Evolutionary conservation across 2,329 filamentous ascomycete genomes (phyloP).

Genomic region (Venturia pyrina): DNA sequence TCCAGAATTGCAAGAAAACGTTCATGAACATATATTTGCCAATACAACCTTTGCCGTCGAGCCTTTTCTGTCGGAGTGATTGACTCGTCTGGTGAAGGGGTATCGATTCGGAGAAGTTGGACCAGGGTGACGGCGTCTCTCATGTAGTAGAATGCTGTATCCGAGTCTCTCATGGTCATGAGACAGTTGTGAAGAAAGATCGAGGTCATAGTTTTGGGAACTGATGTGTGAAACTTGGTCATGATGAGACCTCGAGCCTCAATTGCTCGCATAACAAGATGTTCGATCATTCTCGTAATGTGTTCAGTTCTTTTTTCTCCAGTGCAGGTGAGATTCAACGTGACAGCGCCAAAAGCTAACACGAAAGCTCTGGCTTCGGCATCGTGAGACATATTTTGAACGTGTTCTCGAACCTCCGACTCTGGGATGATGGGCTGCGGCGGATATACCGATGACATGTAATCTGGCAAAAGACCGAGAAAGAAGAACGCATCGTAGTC

Average conservation of each 20-base stretch:
- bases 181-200: constrained; percentile 45
- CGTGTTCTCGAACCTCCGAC: constrained; percentile 27
- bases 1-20: constrained; percentile 45
- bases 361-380: constrained; percentile 33
- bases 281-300: constrained; percentile 23
- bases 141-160: constrained; percentile 41
- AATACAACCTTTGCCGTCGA: constrained; percentile 41
- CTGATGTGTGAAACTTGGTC: constrained; percentile 31
- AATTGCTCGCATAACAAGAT: constrained; percentile 26
- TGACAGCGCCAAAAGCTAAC: constrained; percentile 36
- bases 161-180: constrained; percentile 38
- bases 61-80: constrained; percentile 29
- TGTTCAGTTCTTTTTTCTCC: constrained; percentile 23
- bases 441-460: constrained; percentile 36
- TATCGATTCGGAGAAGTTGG: constrained; percentile 35
- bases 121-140: constrained; percentile 40
- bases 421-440: constrained; percentile 37
- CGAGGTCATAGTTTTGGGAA: constrained; percentile 40
- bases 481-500: constrained; percentile 26
- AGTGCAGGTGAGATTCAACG: constrained; percentile 32
- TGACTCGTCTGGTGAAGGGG: constrained; percentile 24
- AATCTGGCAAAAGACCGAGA: constrained; percentile 34
- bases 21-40: constrained; percentile 48
- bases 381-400: constrained; percentile 28
- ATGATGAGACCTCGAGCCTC: constrained; percentile 27